Conservation (phyloP, 2,329 filamentous ascomycete genomes). For the Fusarium torulosum region DNA sequence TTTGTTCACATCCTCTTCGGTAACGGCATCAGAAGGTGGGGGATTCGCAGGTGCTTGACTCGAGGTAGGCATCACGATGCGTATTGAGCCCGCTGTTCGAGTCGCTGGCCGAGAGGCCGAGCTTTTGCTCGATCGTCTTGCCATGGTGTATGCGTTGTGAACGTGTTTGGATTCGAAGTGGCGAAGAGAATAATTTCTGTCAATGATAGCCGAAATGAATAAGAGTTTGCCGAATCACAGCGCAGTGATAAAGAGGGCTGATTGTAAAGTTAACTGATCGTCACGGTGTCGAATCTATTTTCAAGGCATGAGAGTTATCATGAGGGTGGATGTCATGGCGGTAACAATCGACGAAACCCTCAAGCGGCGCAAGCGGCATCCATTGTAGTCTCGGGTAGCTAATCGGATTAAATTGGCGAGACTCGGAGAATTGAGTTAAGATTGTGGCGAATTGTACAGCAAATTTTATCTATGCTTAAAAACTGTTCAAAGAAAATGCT, state of each 20-base stretch:
- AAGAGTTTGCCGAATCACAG: background rate
- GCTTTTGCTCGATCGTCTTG: conserved; percentile 44
- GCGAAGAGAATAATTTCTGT: conserved; percentile 30
- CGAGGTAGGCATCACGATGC: conserved; percentile 35
- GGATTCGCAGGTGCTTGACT: conserved; percentile 38
- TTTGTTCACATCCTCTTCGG: conserved; percentile 57
- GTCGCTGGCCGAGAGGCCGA: conserved; percentile 31
- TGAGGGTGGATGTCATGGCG: conserved; percentile 69
- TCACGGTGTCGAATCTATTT: conserved; percentile 22
- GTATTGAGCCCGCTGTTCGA: conserved; percentile 38
- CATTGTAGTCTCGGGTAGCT: conserved; percentile 38
- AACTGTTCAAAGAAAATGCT: background rate
- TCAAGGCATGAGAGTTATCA: conserved; percentile 54
- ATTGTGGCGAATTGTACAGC: conserved; percentile 26
- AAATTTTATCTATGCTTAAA: conserved; percentile 2
- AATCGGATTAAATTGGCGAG: conserved; percentile 22
- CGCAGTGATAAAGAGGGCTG: background rate
- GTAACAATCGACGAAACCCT: conserved; percentile 52
- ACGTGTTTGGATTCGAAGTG: conserved; percentile 5
- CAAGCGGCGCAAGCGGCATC: conserved; percentile 53
- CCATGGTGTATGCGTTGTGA: conserved; percentile 34
- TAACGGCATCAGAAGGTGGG: conserved; percentile 53
- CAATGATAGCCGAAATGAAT: conserved; percentile 6
- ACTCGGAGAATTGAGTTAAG: conserved; percentile 6
- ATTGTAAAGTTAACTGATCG: background rate